These are phyloP conservation scores for Stereum hirsutum DNA, from an alignment of 1,284 basidiomycete species.

Conservation along the genomic window DNA sequence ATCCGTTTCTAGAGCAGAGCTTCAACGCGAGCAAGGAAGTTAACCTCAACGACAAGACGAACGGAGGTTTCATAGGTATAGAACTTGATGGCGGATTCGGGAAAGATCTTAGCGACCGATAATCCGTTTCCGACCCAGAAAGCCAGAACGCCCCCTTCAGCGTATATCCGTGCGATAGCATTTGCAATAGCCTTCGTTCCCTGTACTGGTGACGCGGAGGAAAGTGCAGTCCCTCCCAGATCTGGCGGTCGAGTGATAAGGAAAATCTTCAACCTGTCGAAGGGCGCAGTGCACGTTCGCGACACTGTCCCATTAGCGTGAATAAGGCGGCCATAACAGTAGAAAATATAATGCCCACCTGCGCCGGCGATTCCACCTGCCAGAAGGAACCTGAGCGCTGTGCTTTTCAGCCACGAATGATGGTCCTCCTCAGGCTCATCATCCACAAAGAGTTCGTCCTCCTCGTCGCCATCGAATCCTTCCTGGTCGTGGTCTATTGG, in stretches of 20 bases:
- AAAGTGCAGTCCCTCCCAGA: slow-evolving; percentile 42
- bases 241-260: slow-evolving; percentile 83
- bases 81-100: slow-evolving; percentile 98
- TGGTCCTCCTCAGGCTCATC: slow-evolving; percentile 57
- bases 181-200: slow-evolving; percentile 64
- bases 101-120: slow-evolving; percentile 89
- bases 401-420: slow-evolving; percentile 58
- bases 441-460: slow-evolving; percentile 30
- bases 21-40: slow-evolving; percentile 7
- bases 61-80: slow-evolving; percentile 90
- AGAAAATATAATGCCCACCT: slow-evolving; percentile 60
- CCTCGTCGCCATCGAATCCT: slow-evolving; percentile 28
- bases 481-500: slow-evolving; percentile 19
- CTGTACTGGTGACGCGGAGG: slow-evolving; percentile 34
- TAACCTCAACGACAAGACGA: slow-evolving; percentile 22
- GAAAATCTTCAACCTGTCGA: slow-evolving; percentile 96
- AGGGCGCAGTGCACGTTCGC: slow-evolving; percentile 93
- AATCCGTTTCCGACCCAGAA: slow-evolving; percentile 92
- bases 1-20: slow-evolving; percentile 65
- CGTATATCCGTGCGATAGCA: slow-evolving; percentile 76
- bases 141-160: slow-evolving; percentile 79
- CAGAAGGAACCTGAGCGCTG: slow-evolving; percentile 82
- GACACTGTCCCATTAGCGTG: too few species aligned
- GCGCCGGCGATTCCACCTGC: slow-evolving; percentile 94
- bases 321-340: too few species aligned